A percentile compares a stretch with the other conserved stretches of the same genome.
These are phyloP conservation scores for Scolecobasidium constrictum DNA, from an alignment of 2,329 filamentous ascomycete genomes.

Conservation along the genomic window DNA sequence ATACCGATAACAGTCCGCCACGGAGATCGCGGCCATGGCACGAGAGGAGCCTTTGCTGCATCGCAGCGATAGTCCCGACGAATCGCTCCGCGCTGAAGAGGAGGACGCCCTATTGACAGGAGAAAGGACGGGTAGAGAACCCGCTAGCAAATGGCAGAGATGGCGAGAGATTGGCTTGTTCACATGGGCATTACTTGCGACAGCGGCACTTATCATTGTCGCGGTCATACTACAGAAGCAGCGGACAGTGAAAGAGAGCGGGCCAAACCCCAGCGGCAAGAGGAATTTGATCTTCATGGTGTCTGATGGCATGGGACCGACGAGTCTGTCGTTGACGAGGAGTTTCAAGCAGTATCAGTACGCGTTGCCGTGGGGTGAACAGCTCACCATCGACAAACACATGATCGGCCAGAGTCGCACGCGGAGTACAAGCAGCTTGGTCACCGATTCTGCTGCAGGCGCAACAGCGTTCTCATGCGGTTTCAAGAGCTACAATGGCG, in stretches of 20 bases:
- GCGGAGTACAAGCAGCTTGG: conserved; percentile 68
- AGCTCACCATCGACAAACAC: conserved; percentile 73
- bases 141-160: conserved; percentile 38
- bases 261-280: conserved; percentile 47
- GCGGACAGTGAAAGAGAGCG: conserved; percentile 24
- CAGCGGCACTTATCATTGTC: conserved; percentile 65
- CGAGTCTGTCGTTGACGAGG: conserved; percentile 76
- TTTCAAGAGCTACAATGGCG: conserved; percentile 90
- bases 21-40: no score
- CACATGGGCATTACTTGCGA: conserved; percentile 72
- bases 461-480: conserved; percentile 94
- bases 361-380: conserved; percentile 61
- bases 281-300: conserved; percentile 98
- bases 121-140: conserved; percentile 26
- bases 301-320: conserved; percentile 95
- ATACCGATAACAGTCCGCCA: no score
- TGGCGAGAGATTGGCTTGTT: conserved; percentile 71
- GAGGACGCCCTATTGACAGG: conserved; percentile 53
- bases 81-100: conserved; percentile 34
- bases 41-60: conserved; percentile 44
- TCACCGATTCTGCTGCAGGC: conserved; percentile 94
- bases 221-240: conserved; percentile 70
- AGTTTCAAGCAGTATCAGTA: conserved; percentile 73
- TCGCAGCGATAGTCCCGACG: conserved; percentile 42
- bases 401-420: conserved; percentile 87